Conservation (phyloP, 345 rosid genomes). For the Eucalyptus viminalis region DNA sequence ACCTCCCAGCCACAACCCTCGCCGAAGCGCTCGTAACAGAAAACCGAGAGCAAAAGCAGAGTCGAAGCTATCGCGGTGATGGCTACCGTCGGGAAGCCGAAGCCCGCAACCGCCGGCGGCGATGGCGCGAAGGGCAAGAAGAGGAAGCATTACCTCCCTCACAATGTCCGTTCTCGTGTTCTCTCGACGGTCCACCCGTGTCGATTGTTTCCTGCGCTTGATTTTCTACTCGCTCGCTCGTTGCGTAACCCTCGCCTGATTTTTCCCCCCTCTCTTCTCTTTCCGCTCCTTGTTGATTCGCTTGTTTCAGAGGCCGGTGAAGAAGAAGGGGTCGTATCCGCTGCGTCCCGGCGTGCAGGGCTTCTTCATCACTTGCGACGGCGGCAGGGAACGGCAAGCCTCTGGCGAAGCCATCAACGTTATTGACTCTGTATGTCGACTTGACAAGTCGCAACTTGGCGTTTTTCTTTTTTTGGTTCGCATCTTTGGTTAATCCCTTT, state of each 20-base stretch:
- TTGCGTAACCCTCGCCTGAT: not conserved
- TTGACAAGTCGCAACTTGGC: not conserved
- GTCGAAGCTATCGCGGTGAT: not conserved
- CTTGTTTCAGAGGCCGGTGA: conserved; percentile 52
- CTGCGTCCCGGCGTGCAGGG: conserved; percentile 80
- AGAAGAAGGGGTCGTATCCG: conserved; percentile 83
- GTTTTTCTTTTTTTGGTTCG: not conserved
- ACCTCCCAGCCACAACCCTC: not conserved
- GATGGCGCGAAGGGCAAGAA: conserved; percentile 36
- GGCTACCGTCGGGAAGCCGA: conserved; percentile 33
- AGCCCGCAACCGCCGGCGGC: not conserved
- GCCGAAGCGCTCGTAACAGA: not conserved
- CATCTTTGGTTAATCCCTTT: not conserved
- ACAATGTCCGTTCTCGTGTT: conserved; percentile 27
- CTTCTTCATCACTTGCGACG: conserved; percentile 88
- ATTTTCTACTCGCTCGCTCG: not conserved
- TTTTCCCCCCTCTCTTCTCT: not conserved
- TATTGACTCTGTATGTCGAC: conserved; percentile 60
- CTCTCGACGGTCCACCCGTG: not conserved
- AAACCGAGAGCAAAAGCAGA: not conserved
- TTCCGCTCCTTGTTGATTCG: not conserved
- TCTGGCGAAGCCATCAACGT: conserved; percentile 72
- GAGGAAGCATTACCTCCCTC: conserved; percentile 72
- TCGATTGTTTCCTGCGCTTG: not conserved
- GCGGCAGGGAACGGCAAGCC: conserved; percentile 88